Percentiles rank a stretch among this genome's conserved stretches.
Evolutionary conservation across 805 yeast species (phyloP).

Genomic region (Helenozyma baotianmanensis): DNA sequence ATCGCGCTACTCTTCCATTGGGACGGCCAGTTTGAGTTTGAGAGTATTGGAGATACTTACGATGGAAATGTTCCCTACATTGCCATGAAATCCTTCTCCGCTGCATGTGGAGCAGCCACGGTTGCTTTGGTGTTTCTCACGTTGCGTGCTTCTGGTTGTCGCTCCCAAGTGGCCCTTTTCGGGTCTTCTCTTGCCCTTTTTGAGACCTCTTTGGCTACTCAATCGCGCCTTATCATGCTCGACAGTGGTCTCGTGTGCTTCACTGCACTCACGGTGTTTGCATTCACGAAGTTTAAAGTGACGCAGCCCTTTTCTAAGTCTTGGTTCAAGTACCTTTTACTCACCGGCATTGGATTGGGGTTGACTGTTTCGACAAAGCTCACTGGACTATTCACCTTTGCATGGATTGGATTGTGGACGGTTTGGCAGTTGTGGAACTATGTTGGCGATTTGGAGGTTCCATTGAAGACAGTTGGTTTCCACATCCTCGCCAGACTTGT

Average conservation of each 20-base stretch:
- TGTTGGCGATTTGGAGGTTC: constrained; percentile 61
- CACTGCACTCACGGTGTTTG: constrained; percentile 45
- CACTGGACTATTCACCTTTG: constrained; percentile 64
- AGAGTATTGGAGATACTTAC: constrained; percentile 40
- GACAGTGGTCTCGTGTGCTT: constrained; percentile 44
- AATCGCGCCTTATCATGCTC: constrained; percentile 46
- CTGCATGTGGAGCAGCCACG: constrained; percentile 48
- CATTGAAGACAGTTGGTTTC: constrained; percentile 31
- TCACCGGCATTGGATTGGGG: constrained; percentile 52
- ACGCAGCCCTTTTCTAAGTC: constrained; percentile 38
- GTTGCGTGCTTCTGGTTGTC: constrained; percentile 51
- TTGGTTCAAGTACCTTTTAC: constrained; percentile 52
- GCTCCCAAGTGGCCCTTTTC: constrained; percentile 44
- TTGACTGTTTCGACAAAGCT: constrained; percentile 58
- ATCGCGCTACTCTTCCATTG: constrained; percentile 51
- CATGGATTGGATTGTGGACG: constrained; percentile 54
- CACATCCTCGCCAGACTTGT: constrained; percentile 39
- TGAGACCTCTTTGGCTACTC: constrained; percentile 64
- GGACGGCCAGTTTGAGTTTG: constrained; percentile 37
- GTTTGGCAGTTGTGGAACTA: constrained; percentile 58
- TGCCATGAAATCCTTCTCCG: constrained; percentile 55
- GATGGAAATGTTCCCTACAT: constrained; percentile 41
- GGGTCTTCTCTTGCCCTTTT: constrained; percentile 50
- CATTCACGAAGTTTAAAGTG: constrained; percentile 46
- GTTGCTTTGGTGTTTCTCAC: constrained; percentile 51